Conservation (phyloP, 192 early-diverging fungal genomes). For the Spizellomyces punctatus region DNA sequence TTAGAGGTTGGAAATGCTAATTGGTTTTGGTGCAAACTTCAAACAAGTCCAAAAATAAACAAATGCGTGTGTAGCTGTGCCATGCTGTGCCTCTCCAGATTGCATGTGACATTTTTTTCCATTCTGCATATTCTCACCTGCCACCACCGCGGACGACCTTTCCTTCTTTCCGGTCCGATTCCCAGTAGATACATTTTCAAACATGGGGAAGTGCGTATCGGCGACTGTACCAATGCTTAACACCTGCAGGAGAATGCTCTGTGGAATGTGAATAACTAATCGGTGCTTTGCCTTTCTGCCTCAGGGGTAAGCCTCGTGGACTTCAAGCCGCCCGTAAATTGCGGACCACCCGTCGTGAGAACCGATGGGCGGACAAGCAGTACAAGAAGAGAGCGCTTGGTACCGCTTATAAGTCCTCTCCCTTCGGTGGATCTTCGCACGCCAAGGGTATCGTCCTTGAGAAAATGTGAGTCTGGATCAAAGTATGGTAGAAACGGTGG, state of each 20-base stretch:
- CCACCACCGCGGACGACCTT: not conserved
- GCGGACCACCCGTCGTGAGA: constrained; percentile 94
- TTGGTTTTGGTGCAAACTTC: too few species aligned
- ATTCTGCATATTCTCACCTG: not conserved
- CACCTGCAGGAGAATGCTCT: too few species aligned
- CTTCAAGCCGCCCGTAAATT: constrained; percentile 98
- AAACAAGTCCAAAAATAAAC: too few species aligned
- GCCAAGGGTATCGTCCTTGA: constrained; percentile 99
- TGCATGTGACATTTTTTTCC: not conserved
- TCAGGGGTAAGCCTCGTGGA: constrained; percentile 90
- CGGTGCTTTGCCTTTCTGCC: not conserved
- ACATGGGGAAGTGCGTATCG: constrained; percentile 12
- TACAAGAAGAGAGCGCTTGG: constrained; percentile 99
- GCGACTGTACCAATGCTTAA: too few species aligned
- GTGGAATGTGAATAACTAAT: too few species aligned
- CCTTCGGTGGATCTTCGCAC: constrained; percentile 99
- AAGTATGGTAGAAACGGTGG: not conserved
- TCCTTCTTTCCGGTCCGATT: not conserved
- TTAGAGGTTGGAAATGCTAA: not conserved
- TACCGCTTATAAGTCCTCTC: constrained; percentile 97
- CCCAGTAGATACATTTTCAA: constrained; percentile 3
- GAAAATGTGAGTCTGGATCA: constrained; percentile 82
- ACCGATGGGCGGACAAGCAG: constrained; percentile 98
- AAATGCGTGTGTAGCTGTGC: not conserved
- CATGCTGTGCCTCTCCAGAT: not conserved